These are phyloP conservation scores for Fusarium burgessii DNA, from an alignment of 2,329 filamentous ascomycete genomes.

Conservation along the genomic window DNA sequence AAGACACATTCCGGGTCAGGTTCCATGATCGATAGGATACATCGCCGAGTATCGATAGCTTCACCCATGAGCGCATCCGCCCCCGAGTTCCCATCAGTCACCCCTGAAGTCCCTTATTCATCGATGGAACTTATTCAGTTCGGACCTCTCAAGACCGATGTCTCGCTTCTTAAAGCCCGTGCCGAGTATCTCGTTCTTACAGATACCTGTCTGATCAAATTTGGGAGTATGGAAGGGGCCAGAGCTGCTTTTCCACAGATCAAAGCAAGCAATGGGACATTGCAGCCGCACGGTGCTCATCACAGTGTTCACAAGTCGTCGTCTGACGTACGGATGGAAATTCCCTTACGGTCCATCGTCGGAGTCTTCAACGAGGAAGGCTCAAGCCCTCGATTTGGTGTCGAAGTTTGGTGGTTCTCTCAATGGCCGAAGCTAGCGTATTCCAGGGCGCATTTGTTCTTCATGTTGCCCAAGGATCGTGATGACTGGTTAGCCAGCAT, in stretches of 20 bases:
- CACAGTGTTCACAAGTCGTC: constrained; percentile 47
- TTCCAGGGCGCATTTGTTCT: constrained; percentile 62
- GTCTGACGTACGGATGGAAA: constrained; percentile 57
- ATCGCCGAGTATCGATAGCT: constrained; percentile 56
- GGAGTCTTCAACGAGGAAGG: constrained; percentile 65
- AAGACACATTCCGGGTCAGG: constrained; percentile 55
- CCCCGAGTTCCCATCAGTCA: constrained; percentile 46
- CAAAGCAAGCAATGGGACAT: constrained; percentile 42
- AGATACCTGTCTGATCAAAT: constrained; percentile 62
- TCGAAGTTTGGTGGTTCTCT: constrained; percentile 69
- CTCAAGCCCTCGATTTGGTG: constrained; percentile 61
- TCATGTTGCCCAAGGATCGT: constrained; percentile 61
- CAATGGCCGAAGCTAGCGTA: constrained; percentile 59
- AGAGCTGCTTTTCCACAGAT: constrained; percentile 61
- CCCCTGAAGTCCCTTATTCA: constrained; percentile 50
- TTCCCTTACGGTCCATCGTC: constrained; percentile 64
- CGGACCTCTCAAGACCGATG: constrained; percentile 62
- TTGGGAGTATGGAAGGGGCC: constrained; percentile 61
- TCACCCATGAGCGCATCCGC: constrained; percentile 50
- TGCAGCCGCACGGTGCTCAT: constrained; percentile 42
- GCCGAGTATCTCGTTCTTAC: constrained; percentile 66
- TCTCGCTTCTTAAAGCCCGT: constrained; percentile 62
- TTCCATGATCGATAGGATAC: constrained; percentile 57
- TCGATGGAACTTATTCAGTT: constrained; percentile 58
- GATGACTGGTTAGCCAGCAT: constrained; percentile 64